Evolutionary conservation across 768 basidiomycete species (phyloP).

Genomic region (Phanerochaete sordida): DNA sequence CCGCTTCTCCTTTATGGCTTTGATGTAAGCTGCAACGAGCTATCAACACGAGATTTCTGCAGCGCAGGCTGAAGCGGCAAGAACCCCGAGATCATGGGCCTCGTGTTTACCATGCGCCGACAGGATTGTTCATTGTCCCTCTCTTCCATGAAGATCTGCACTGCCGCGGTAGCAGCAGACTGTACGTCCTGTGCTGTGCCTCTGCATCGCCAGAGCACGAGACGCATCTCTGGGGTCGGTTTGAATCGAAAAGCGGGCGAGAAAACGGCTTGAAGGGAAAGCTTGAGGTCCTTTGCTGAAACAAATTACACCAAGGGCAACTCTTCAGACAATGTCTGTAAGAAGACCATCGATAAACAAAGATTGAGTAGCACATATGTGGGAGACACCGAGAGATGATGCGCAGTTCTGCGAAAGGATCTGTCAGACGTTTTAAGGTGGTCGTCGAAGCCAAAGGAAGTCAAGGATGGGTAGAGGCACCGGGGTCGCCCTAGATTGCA

Average conservation of each 20-base stretch:
- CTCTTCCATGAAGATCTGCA: neutral
- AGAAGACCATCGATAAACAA: too few species aligned
- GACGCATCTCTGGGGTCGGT: neutral
- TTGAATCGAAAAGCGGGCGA: too few species aligned
- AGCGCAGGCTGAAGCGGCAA: constrained; percentile 3
- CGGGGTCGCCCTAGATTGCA: neutral
- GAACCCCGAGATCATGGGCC: constrained; percentile 3
- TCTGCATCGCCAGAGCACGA: neutral
- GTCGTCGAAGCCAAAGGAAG: neutral
- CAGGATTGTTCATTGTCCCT: neutral
- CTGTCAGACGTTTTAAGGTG: too few species aligned
- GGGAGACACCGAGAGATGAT: too few species aligned
- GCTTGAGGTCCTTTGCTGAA: too few species aligned
- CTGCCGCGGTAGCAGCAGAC: neutral
- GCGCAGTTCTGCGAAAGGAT: too few species aligned
- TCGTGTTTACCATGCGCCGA: constrained; percentile 11
- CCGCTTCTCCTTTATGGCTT: constrained; percentile 14
- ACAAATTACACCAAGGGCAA: too few species aligned
- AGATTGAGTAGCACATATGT: too few species aligned
- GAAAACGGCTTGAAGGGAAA: neutral
- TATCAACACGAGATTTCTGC: constrained; percentile 3
- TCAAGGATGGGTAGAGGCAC: neutral
- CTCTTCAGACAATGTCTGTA: too few species aligned
- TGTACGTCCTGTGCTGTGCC: neutral
- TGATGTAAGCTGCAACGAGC: constrained; percentile 17